phyloP scores from a whole-genome alignment of 2,329 filamentous ascomycete species.

The Claviceps purpurea region DNA sequence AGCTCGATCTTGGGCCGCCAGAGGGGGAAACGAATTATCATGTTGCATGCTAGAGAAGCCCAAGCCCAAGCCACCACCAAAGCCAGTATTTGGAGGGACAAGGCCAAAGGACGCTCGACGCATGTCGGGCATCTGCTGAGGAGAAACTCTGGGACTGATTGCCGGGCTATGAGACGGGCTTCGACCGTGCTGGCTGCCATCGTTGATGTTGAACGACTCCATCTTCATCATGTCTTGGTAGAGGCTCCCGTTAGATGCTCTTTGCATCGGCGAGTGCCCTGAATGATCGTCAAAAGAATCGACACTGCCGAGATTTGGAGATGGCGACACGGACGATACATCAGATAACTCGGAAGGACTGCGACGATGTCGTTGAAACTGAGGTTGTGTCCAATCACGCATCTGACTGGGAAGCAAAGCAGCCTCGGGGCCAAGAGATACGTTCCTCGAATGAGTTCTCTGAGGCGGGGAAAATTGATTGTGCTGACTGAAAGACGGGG shows the following conservation, averaged over 20 bases:
- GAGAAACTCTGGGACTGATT: slow-evolving; percentile 47
- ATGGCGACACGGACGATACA: slow-evolving; percentile 72
- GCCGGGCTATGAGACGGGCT: slow-evolving; percentile 68
- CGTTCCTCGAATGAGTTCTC: slow-evolving; percentile 38
- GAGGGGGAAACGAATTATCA: slow-evolving; percentile 38
- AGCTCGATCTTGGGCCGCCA: slow-evolving; percentile 31
- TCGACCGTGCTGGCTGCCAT: slow-evolving; percentile 58
- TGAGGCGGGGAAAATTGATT: slow-evolving; percentile 41
- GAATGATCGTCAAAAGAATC: slow-evolving; percentile 66
- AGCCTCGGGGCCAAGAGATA: slow-evolving; percentile 43
- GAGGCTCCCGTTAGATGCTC: slow-evolving; percentile 55
- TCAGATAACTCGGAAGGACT: slow-evolving; percentile 87
- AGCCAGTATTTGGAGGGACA: slow-evolving; percentile 26
- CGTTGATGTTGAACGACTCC: slow-evolving; percentile 67
- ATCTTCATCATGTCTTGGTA: slow-evolving; percentile 71
- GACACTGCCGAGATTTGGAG: slow-evolving; percentile 64
- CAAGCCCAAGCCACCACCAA: slow-evolving; percentile 11
- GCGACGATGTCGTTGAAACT: slow-evolving; percentile 72
- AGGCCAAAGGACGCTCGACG: slow-evolving; percentile 33
- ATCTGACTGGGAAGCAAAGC: slow-evolving; percentile 41
- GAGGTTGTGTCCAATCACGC: slow-evolving; percentile 38
- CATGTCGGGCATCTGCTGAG: slow-evolving; percentile 41
- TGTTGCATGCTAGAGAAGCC: slow-evolving; percentile 24
- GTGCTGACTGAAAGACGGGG: slow-evolving; percentile 42
- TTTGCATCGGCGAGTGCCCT: slow-evolving; percentile 68